A percentile compares a stretch with the other conserved stretches of the same genome.
phyloP scores from a whole-genome alignment of 106 monocot genomes.

The Acorus calamus region DNA sequence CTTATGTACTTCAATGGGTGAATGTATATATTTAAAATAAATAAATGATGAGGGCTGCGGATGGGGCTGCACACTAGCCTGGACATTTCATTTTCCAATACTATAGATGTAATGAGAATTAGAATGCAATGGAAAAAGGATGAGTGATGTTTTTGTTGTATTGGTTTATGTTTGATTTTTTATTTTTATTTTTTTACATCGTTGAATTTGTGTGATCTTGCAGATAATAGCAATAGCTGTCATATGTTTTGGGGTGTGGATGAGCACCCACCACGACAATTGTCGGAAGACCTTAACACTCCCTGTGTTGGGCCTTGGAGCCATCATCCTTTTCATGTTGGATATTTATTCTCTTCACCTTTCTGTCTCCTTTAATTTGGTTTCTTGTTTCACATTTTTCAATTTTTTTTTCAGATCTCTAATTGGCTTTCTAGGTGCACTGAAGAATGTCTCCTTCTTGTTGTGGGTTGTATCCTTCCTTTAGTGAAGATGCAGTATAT shows the following conservation, averaged over 20 bases:
- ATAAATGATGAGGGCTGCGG: too few relatives aligned
- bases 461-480: constrained; percentile 91
- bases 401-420: constrained; percentile 60
- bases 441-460: constrained; percentile 53
- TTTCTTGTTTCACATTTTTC: background rate
- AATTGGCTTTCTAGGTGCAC: constrained; percentile 74
- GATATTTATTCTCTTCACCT: constrained; percentile 5
- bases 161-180: background rate
- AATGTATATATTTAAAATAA: too few relatives aligned
- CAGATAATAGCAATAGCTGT: constrained; percentile 71
- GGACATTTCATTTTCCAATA: too few relatives aligned
- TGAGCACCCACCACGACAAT: constrained; percentile 79
- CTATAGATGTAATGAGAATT: too few relatives aligned
- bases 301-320: constrained; percentile 86
- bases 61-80: too few relatives aligned
- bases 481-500: background rate
- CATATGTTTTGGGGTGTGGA: constrained; percentile 87
- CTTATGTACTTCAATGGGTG: too few relatives aligned
- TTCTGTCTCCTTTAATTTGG: background rate
- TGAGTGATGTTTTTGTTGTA: background rate
- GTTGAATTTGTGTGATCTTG: background rate
- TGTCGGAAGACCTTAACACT: constrained; percentile 75
- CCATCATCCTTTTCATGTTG: constrained; percentile 67
- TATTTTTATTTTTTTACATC: too few relatives aligned
- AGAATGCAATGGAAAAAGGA: background rate